Conservation (phyloP, 208 protist genomes). For the Balamuthia mandrillaris region DNA sequence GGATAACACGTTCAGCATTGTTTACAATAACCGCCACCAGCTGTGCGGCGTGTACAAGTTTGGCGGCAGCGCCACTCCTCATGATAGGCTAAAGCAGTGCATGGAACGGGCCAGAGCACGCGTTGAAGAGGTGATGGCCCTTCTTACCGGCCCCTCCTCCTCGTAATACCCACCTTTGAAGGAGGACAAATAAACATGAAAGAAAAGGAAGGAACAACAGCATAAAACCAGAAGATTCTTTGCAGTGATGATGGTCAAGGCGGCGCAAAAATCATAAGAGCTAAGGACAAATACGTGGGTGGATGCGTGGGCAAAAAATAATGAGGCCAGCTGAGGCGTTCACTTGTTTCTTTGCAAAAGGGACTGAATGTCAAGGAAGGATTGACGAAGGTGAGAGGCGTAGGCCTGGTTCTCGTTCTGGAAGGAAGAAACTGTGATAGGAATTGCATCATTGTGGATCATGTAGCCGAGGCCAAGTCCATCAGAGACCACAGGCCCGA, state of each 20-base stretch:
- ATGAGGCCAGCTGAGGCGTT: too few relatives aligned
- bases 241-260: too few relatives aligned
- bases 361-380: too few relatives aligned
- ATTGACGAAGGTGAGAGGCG: too few relatives aligned
- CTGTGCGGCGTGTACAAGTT: background rate
- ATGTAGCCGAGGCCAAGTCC: slow-evolving; percentile 38
- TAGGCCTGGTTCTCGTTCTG: too few relatives aligned
- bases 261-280: background rate
- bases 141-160: background rate
- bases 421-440: too few relatives aligned
- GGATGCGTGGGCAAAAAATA: background rate
- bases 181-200: too few relatives aligned
- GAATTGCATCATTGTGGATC: background rate
- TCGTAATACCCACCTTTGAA: too few relatives aligned
- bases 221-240: too few relatives aligned
- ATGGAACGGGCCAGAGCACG: background rate
- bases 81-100: background rate
- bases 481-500: slow-evolving; percentile 8
- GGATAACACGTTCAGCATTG: background rate
- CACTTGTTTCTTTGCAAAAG: too few relatives aligned
- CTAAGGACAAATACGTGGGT: too few relatives aligned
- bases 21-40: background rate
- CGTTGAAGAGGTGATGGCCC: background rate
- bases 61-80: background rate
- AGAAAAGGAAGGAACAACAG: too few relatives aligned